Evolutionary conservation across 306 rosid genomes (phyloP).

Genomic region (Fagus sylvatica): DNA sequence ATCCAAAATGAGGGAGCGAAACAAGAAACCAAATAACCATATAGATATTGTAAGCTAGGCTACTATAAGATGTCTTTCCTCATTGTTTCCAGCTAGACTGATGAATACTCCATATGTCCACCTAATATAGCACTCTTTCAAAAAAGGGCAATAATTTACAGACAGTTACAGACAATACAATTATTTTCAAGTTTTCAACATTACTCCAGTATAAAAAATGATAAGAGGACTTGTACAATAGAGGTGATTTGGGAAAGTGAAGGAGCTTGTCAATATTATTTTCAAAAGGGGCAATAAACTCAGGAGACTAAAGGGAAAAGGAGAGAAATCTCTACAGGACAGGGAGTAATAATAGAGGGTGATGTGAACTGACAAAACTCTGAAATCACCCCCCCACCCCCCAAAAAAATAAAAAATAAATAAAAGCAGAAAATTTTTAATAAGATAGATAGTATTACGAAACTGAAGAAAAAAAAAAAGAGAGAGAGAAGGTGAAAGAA

Average conservation of each 20-base stretch:
- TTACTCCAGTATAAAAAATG: background rate
- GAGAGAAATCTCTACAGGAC: no score
- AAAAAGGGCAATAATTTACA: background rate
- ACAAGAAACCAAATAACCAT: background rate
- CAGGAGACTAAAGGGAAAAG: background rate
- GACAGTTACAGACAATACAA: background rate
- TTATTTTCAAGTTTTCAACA: background rate
- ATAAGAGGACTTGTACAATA: background rate
- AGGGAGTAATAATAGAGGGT: no score
- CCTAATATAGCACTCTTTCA: background rate
- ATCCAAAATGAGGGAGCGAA: background rate
- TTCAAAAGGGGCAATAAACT: background rate
- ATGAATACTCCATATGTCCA: background rate
- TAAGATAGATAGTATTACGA: no score
- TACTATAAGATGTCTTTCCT: background rate
- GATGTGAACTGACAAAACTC: no score
- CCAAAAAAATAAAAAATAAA: no score
- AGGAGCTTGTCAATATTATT: background rate
- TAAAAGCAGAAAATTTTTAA: no score
- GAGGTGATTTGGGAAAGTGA: background rate
- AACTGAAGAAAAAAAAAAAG: background rate
- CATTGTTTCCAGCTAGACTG: no score
- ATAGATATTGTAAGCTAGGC: background rate
- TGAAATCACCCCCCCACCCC: no score
- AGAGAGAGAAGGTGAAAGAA: slow-evolving; percentile 29